Base-by-base conservation (phyloP, 768 basidiomycete genomes). In the Tulasnella sp. region DNA sequence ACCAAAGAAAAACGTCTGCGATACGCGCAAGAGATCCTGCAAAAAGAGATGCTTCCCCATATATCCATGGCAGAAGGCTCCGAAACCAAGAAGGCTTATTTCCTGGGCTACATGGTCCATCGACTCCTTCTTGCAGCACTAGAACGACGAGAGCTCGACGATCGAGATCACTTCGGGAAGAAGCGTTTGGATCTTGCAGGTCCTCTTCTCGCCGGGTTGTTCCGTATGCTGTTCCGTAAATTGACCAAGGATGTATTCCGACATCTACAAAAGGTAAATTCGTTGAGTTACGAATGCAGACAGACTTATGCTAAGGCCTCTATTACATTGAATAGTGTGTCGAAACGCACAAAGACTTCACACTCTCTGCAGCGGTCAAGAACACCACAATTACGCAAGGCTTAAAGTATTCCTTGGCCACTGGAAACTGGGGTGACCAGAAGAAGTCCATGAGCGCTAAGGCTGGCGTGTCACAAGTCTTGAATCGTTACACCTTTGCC, bases 51-150 rank as follows among this genome's bases (percentile, higher is more conserved):
- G 91, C 79, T 99, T 62, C 97, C 97, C 0, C 97, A 98, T 77
- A 90, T 99, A 29, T 95, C 95, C 2, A 95, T 95, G 89, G 87
- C 89, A 0, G 94, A 96, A 79, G 95, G 95, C 5, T 94, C 94
- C 6, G 94, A 96, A 81, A 94, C 92, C 32, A 97, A 97, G 83
- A 99, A 99, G 80, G 97, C 97, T 1, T 98, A 95, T 81, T 99
- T 98, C 86, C 94, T 98, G 75, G 97, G 97, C 11, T 98, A 98
- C 81, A 99, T 99, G 96, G 94, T 98, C 37, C 96, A 98, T 81
- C 90, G 97, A 74, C 85, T 99, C 34, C 83, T 98, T 0, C 87
- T 97, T 22, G 97, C 97, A 29, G 95, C 95, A 14, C 80, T 99
- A 76, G 95, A 98, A 79, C 86, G 97, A 62, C 85, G 97, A 76